Conservation (phyloP, 148 eudicot species). For the Polygonum aviculare region DNA sequence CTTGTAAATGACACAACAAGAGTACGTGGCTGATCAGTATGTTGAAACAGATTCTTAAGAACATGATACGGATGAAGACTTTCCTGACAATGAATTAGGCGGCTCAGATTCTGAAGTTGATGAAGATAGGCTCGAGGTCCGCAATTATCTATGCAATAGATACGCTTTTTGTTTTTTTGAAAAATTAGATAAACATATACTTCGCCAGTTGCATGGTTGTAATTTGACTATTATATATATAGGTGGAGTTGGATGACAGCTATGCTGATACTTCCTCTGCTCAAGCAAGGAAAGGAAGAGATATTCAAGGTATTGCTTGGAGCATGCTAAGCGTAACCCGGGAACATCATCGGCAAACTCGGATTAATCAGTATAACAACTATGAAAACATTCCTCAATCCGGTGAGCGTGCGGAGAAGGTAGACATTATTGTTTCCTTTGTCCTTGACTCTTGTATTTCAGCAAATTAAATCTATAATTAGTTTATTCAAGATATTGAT, state of each 20-base stretch:
- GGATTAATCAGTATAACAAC: constrained; percentile 67
- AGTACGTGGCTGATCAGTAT: constrained; percentile 63
- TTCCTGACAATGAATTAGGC: constrained; percentile 36
- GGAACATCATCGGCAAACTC: constrained; percentile 65
- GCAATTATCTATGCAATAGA: constrained; percentile 8
- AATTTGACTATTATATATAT: background rate
- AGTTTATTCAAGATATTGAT: background rate
- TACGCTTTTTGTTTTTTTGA: too few species aligned
- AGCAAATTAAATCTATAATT: background rate
- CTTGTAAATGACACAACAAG: constrained; percentile 40
- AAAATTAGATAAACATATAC: background rate
- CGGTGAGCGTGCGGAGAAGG: constrained; percentile 63
- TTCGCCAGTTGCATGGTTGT: background rate
- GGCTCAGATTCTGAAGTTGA: constrained; percentile 78
- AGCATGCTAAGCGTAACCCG: constrained; percentile 61
- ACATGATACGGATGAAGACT: constrained; percentile 65
- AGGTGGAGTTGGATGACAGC: constrained; percentile 55
- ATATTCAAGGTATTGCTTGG: constrained; percentile 93
- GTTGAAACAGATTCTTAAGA: constrained; percentile 80
- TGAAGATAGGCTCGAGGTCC: constrained; percentile 48
- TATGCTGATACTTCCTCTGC: constrained; percentile 66
- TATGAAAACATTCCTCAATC: constrained; percentile 71
- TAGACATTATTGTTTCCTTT: constrained; percentile 6
- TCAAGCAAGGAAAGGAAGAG: constrained; percentile 73
- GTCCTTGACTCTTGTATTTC: background rate